A percentile compares a stretch with the other conserved stretches of the same genome.
Conservation (phyloP, 1,284 basidiomycete species). For the Trichosporon faecale region DNA sequence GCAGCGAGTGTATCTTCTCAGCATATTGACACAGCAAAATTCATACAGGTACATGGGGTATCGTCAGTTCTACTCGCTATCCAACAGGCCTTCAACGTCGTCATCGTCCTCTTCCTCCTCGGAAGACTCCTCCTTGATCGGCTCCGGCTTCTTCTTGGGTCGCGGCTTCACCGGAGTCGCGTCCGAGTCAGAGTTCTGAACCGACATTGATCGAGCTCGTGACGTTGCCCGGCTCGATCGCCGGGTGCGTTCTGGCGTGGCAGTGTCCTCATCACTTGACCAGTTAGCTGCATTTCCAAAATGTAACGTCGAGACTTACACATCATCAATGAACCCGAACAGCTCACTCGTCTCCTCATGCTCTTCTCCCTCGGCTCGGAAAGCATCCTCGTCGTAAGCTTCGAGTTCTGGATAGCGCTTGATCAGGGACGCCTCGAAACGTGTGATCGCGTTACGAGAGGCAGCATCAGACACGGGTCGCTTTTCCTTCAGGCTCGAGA, state of each 20-base stretch:
- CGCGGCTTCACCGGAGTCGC: conserved; percentile 17
- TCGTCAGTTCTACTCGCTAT: conserved; percentile 14
- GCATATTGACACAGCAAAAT: neutral
- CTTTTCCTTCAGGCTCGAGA: conserved; percentile 63
- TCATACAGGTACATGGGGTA: conserved; percentile 7
- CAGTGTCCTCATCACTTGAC: conserved; percentile 16
- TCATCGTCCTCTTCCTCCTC: conserved; percentile 18
- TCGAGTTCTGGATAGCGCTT: conserved; percentile 63
- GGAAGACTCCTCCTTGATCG: conserved; percentile 20
- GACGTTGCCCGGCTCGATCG: conserved; percentile 17
- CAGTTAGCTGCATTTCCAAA: neutral
- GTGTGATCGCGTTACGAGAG: conserved; percentile 66
- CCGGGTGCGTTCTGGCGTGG: conserved; percentile 13
- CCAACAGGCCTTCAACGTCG: conserved; percentile 30
- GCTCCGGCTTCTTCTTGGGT: conserved; percentile 18
- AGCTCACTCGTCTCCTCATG: conserved; percentile 33
- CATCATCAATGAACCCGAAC: conserved; percentile 48
- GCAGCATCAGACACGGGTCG: conserved; percentile 67
- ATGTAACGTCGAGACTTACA: conserved; percentile 35
- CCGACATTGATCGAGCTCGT: conserved; percentile 10
- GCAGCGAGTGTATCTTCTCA: neutral
- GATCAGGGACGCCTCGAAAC: conserved; percentile 62
- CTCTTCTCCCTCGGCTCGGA: conserved; percentile 35
- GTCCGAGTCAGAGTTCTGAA: conserved; percentile 19
- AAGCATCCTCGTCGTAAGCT: conserved; percentile 64